phyloP scores from a whole-genome alignment of 495 filamentous ascomycete species.

The Penicillium bialowiezense region DNA sequence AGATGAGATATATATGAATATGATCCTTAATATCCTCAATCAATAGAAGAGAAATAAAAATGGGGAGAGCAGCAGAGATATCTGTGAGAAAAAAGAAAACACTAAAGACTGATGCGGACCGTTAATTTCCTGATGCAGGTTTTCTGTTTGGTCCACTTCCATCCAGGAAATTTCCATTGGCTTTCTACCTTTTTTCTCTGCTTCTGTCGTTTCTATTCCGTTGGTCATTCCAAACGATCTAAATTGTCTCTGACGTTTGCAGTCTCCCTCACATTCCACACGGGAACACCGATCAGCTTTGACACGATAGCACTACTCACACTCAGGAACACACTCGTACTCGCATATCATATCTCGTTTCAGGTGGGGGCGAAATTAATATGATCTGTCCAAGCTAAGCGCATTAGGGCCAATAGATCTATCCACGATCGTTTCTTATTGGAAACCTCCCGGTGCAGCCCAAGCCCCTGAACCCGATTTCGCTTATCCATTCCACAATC shows the following conservation, averaged over 20 bases:
- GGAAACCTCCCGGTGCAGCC: too few relatives aligned
- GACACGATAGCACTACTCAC: too few relatives aligned
- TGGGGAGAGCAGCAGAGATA: neutral
- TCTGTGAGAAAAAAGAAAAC: constrained; percentile 3
- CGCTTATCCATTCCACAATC: neutral
- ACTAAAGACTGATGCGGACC: neutral
- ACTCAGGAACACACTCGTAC: too few relatives aligned
- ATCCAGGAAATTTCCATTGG: too few relatives aligned
- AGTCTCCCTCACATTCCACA: neutral
- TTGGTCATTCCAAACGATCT: too few relatives aligned
- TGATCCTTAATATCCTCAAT: too few relatives aligned
- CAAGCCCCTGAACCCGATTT: neutral
- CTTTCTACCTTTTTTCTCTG: too few relatives aligned
- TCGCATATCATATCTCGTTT: neutral
- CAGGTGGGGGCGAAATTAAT: neutral
- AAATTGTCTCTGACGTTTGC: neutral
- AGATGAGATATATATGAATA: neutral
- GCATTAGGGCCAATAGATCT: neutral
- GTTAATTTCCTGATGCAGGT: constrained; percentile 11
- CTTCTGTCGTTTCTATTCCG: too few relatives aligned
- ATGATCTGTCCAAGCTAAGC: neutral
- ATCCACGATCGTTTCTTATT: neutral
- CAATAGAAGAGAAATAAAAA: neutral
- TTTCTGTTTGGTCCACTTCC: neutral
- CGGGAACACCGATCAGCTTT: too few relatives aligned